A percentile compares a stretch with the other conserved stretches of the same genome.
Conservation (phyloP, 2,329 filamentous ascomycete species). For the Aureobasidium sp. region DNA sequence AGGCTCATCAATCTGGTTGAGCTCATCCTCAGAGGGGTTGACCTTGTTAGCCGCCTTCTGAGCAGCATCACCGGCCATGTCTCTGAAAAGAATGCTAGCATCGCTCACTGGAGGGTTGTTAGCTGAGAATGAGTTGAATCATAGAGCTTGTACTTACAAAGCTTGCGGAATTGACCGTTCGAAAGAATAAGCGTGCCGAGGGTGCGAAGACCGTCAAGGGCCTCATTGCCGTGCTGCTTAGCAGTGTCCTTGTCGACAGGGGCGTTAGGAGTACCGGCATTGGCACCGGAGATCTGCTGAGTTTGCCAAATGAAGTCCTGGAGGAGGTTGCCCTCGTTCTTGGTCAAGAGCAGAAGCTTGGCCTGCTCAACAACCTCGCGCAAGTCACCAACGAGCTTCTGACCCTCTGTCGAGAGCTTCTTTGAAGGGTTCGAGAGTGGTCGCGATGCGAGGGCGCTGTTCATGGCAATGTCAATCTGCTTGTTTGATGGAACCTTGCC, state of each 20-base stretch:
- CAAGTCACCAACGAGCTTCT: conserved; percentile 66
- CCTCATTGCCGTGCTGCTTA: conserved; percentile 74
- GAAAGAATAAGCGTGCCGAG: conserved; percentile 84
- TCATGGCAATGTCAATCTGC: conserved; percentile 90
- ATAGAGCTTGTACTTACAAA: conserved; percentile 50
- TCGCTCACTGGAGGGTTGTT: conserved; percentile 68
- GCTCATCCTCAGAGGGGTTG: conserved; percentile 67
- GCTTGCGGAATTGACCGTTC: conserved; percentile 92
- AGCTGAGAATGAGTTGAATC: conserved; percentile 15
- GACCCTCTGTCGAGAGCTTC: conserved; percentile 75
- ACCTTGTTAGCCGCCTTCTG: conserved; percentile 66
- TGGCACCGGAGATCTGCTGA: conserved; percentile 59
- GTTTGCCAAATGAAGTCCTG: conserved; percentile 98
- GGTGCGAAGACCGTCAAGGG: conserved; percentile 75
- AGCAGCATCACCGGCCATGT: conserved; percentile 87
- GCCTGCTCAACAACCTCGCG: conserved; percentile 73
- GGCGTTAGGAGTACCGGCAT: conserved; percentile 52
- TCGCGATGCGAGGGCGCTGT: conserved; percentile 70
- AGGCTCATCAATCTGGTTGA: conserved; percentile 69
- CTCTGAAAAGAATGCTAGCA: conserved; percentile 68
- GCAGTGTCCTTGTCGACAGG: conserved; percentile 69
- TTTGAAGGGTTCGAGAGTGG: conserved; percentile 60
- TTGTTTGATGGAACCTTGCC: conserved; percentile 94
- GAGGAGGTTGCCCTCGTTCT: conserved; percentile 88
- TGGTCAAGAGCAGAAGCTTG: conserved; percentile 76